Base-by-base conservation (phyloP, 179 eudicot genomes). In the Heliamphora ciliata region DNA sequence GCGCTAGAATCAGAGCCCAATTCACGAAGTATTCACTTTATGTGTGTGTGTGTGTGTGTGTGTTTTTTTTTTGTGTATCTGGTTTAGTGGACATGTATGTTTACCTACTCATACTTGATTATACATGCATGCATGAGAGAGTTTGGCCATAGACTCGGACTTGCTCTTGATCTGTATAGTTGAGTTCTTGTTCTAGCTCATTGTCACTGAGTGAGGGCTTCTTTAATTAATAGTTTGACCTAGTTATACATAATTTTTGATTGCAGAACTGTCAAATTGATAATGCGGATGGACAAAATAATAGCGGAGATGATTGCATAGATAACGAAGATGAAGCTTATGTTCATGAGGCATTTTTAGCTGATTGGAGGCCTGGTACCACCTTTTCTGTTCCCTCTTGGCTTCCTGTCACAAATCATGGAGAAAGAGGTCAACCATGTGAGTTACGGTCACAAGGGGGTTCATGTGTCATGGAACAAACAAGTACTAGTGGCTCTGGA, bases 301-400 rank as follows among this genome's bases (percentile, higher is more conserved):
- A 86, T 80, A 90, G 87, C 73, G 91, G 90, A 83, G 93, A 94
- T 83, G 93, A 88, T 82, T 83, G 84, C 77, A 74, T 84, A 74
- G 95, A 91, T 74, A 90, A 88, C 80, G 92, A 89, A 71, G 86
- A 90, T 83, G 93, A 87, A 89, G 94, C 96, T 81, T 96, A 91
- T 88, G 96, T 94, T 77, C 98, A 96, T 44, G 98, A 94, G 87
- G 97, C 97, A 48, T 96, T 96, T 85, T 89, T 96, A 90, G 93
- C 96, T 58, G 98, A 94, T 85, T 96, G 96, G 98, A 91, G 92
- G 81, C 99, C 98, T 13, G 78, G 77, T 84, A 80, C 82, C 63
- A 77, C 88, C 68, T 80, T 79, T 69, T 81, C 83, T 65, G 60
- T 81, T 76, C 70, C 90, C 51, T 82, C 88, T 52, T 76, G 79